Evolutionary conservation across 2,329 filamentous ascomycete species (phyloP), one percentile per base, ranked within the genome.

Genomic region (Exophiala bonariae): DNA sequence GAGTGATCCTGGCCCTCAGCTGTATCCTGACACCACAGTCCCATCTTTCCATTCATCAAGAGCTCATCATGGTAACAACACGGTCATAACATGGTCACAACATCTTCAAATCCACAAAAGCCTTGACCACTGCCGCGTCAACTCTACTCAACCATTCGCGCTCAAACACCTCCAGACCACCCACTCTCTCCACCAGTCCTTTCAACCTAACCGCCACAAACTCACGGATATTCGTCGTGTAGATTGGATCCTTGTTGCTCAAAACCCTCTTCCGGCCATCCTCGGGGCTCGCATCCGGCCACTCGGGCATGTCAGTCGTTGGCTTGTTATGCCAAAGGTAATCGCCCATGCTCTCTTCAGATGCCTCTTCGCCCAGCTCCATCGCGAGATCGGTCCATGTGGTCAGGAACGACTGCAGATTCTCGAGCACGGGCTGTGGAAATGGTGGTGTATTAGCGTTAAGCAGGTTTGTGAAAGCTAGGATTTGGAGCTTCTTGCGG

Each of bases 361-460:
- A 60, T 1, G 65, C 59, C 11, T 68, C 70, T 34, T 74, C 69
- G 10, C 68, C 63, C 2, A 75, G 59, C 42, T 75, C 72, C 17
- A 65, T 68, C 31, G 72, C 61, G 17, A 73, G 63, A 48, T 74
- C 69, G 2, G 72, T 75, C 72, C 72, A 76, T 20, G 72, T 60
- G 4, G 62, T 72, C 10, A 76, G 61, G 38, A 75, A 69, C 3
- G 68, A 70, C 52, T 76, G 73, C 18, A 76, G 57, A 23, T 71
- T 63, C 17, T 66, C 66, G 34, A 74, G 63, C 32, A 74, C 63
- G 45, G 69, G 68, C 3, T 57, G 10, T 2, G 72, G 68, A 19
- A 52, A 41, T 7, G 72, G 65, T 18, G 68, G 61, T 7, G 63
- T 59, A 10, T 65, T 57, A 1, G 63, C 60, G 13, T 66, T 61